Base-by-base conservation (phyloP, 306 rosid genomes). In the Acacia melanoxylon region DNA sequence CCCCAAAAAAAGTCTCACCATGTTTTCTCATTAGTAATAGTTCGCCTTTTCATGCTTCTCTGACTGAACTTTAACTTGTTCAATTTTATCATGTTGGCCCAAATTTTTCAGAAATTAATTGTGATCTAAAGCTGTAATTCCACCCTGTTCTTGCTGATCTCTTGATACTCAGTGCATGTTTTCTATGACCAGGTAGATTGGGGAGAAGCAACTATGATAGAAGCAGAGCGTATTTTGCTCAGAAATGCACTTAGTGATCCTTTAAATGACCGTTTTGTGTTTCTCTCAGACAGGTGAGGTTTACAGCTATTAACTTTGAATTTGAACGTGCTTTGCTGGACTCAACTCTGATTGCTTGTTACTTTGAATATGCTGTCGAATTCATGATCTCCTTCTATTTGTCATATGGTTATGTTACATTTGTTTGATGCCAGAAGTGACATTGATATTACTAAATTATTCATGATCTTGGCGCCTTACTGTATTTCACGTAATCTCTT, bases 161-260 rank as follows among this genome's bases (percentile, higher is more conserved):
- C 85, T 14, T 84, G 73, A 82, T 81, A 73, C 59, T 79, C 54
- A 74, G 72, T 45, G 67, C 69, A 51, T 80, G 62, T 85, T 51
- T 80, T 87, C 27, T 77, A 66, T 88, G 85, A 86, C 79, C 98
- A 96, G 99, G 90, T 96, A 89, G 99, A 93, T 74, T 96, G 99
- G 99, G 99, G 98, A 82, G 93, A 88, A 88, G 94, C 99, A 80
- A 96, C 85, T 86, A 96, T 96, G 99, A 92, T 96, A 83, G 89
- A 90, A 89, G 98, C 99, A 16, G 99, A 96, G 83, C 94, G 96
- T 42, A 81, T 94, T 85, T 86, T 96, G 82, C 97, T 93, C 52
- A 88, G 75, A 61, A 97, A 93, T 54, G 99, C 99, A 15, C 98
- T 96, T 35, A 81, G 35, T 35, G 98, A 96, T 88, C 90, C 93